A percentile compares a stretch with the other conserved stretches of the same genome.
phyloP scores from a whole-genome alignment of 2,329 filamentous ascomycete species.

The Ophiostoma himal-ulmi region DNA sequence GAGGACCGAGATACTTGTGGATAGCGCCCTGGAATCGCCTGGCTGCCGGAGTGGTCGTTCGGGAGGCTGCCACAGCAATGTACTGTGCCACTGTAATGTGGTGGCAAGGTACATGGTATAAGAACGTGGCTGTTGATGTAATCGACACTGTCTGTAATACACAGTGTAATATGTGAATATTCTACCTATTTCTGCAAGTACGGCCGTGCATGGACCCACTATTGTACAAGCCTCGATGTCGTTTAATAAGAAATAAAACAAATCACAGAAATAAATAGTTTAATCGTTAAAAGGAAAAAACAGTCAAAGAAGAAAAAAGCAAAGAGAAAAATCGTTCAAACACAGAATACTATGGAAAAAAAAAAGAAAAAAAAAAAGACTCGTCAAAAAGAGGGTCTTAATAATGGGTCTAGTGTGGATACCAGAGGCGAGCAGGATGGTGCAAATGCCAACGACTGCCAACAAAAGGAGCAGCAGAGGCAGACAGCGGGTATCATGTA shows the following conservation, averaged over 20 bases:
- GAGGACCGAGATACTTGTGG: neutral
- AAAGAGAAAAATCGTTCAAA: neutral
- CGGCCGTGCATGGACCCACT: neutral
- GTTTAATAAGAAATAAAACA: neutral
- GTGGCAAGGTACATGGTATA: neutral
- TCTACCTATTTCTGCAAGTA: conserved; percentile 5
- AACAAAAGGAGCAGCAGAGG: neutral
- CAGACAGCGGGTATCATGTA: neutral
- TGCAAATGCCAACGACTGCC: conserved; percentile 11
- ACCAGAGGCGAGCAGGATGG: conserved; percentile 8
- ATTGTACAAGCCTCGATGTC: neutral
- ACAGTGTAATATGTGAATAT: neutral
- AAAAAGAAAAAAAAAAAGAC: neutral
- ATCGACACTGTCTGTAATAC: neutral
- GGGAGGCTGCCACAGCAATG: neutral
- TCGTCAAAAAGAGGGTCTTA: neutral
- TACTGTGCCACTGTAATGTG: neutral
- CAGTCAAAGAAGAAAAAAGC: neutral
- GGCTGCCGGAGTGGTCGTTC: neutral
- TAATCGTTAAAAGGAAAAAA: neutral
- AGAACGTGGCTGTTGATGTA: conserved; percentile 2
- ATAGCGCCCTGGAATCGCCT: neutral
- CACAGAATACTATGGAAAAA: neutral
- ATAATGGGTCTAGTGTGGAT: neutral
- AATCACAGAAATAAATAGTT: neutral